A percentile compares a stretch with the other conserved stretches of the same genome.
phyloP scores from a whole-genome alignment of 2,329 filamentous ascomycete genomes.

The Rhexocercosporidium sp. region DNA sequence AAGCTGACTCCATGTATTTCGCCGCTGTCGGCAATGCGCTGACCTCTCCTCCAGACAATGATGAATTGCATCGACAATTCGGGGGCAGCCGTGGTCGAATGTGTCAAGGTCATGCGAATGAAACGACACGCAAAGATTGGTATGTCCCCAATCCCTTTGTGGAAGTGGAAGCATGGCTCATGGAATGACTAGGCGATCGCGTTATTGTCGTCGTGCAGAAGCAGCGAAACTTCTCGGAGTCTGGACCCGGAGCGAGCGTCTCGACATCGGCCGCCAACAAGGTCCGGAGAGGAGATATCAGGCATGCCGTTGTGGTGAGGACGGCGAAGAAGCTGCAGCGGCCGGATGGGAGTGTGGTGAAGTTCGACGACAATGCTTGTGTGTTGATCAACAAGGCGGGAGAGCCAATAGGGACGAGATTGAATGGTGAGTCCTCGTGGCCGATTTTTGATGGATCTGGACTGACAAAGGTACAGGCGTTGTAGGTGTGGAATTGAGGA shows the following conservation, averaged over 20 bases:
- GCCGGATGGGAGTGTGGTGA: slow-evolving; percentile 85
- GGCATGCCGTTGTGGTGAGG: slow-evolving; percentile 93
- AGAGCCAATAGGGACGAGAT: slow-evolving; percentile 89
- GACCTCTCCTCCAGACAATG: slow-evolving; percentile 69
- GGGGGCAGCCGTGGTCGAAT: slow-evolving; percentile 95
- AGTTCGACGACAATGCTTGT: slow-evolving; percentile 97
- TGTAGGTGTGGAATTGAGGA: slow-evolving; percentile 85
- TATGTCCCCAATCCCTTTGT: slow-evolving; percentile 51
- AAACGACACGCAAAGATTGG: slow-evolving; percentile 89
- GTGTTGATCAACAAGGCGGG: slow-evolving; percentile 97
- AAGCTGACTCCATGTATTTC: slow-evolving; percentile 13
- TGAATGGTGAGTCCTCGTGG: slow-evolving; percentile 68
- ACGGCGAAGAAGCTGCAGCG: slow-evolving; percentile 87
- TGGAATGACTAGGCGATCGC: slow-evolving; percentile 72
- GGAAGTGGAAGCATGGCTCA: neutral
- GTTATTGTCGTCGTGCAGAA: slow-evolving; percentile 98
- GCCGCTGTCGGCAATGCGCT: neutral
- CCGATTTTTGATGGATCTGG: neutral
- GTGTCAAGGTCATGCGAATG: slow-evolving; percentile 89
- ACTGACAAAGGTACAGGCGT: slow-evolving; percentile 60
- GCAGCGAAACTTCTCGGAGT: slow-evolving; percentile 79
- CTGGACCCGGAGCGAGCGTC: slow-evolving; percentile 72
- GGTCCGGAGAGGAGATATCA: slow-evolving; percentile 94
- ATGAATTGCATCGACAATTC: slow-evolving; percentile 99
- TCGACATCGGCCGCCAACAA: slow-evolving; percentile 82